Evolutionary conservation across 768 basidiomycete genomes (phyloP), one percentile per base, ranked within the genome.

Genomic region (Strobilomyces dryophilus): DNA sequence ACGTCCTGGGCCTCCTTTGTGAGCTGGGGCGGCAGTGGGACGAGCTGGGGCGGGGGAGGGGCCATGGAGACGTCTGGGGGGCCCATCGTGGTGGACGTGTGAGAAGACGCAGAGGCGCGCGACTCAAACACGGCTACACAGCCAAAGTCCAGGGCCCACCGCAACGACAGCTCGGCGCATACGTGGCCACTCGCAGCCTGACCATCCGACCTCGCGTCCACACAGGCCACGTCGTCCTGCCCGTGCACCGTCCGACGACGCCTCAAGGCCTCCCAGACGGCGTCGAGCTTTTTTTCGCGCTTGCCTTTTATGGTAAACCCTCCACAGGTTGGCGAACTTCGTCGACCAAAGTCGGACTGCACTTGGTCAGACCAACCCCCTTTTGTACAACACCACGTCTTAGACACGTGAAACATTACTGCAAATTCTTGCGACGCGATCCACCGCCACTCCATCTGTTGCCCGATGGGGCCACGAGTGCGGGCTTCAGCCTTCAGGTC

Each of bases 61-160:
- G 74, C 76, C 79, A 83, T 81, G 58, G 74, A 66, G 65, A 77
- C 63, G 63, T 81, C 81, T 4, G 73, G 62, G 7, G 74, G 71
- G 43, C 67, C 73, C 72, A 78, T 76, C 43, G 61, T 55, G 20
- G 63, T 57, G n/a, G 69, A 58, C 45, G 66, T 68, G 67, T 50
- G 66, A 61, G 56, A 70, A 68, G 60, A 45, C 21, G 49, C 29
- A 37, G 59, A 55, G 59, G 64, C 56, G 62, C 63, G 64, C 67
- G 65, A 63, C 54, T 68, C 68, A 69, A 69, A 69, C 67, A 68
- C 57, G 60, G 46, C 68, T 64, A 68, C 66, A 68, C 68, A 68
- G 60, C 61, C 51, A 32, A 34, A 37, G 39, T 37, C 47, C 40
- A 32, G 55, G 35, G n/a, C n/a, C n/a, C n/a, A n/a, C n/a, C n/a